These are phyloP conservation scores for Draba incana DNA, from an alignment of 345 rosid species.

Conservation along the genomic window DNA sequence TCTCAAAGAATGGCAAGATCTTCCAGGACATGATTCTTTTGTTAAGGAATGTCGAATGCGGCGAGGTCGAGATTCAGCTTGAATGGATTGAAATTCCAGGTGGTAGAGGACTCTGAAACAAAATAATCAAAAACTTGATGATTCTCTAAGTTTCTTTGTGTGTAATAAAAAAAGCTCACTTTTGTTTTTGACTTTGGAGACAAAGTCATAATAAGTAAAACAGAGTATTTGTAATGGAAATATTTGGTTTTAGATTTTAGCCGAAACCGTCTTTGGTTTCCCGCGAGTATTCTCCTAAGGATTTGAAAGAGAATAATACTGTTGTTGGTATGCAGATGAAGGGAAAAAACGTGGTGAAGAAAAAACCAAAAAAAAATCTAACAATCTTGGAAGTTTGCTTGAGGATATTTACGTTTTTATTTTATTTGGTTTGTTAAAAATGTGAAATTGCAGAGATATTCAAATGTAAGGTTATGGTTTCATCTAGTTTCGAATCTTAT, in stretches of 20 bases:
- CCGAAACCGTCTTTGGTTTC: slow-evolving; percentile 30
- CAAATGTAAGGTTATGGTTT: slow-evolving; percentile 48
- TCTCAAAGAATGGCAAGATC: slow-evolving; percentile 53
- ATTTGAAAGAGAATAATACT: slow-evolving; percentile 30
- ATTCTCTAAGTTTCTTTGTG: neutral
- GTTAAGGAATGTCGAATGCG: slow-evolving; percentile 58
- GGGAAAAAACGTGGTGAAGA: neutral
- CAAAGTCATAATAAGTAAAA: neutral
- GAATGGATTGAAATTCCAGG: slow-evolving; percentile 65
- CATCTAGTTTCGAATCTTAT: slow-evolving; percentile 40
- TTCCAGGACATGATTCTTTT: slow-evolving; percentile 61
- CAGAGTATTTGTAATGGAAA: slow-evolving; percentile 31
- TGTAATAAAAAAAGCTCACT: neutral
- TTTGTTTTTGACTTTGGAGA: neutral
- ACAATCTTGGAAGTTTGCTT: slow-evolving; percentile 38
- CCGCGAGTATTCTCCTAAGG: slow-evolving; percentile 22
- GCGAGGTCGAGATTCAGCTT: slow-evolving; percentile 67
- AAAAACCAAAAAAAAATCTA: slow-evolving; percentile 12
- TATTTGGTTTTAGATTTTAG: slow-evolving; percentile 14
- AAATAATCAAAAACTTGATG: neutral
- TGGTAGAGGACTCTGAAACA: slow-evolving; percentile 38
- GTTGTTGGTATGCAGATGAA: slow-evolving; percentile 17
- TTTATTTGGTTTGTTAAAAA: slow-evolving; percentile 10
- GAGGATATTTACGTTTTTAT: slow-evolving; percentile 5
- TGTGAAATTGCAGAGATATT: slow-evolving; percentile 38